Evolutionary conservation across 139 green algal species (phyloP).

Genomic region (Tetradesmus lagerheimii): DNA sequence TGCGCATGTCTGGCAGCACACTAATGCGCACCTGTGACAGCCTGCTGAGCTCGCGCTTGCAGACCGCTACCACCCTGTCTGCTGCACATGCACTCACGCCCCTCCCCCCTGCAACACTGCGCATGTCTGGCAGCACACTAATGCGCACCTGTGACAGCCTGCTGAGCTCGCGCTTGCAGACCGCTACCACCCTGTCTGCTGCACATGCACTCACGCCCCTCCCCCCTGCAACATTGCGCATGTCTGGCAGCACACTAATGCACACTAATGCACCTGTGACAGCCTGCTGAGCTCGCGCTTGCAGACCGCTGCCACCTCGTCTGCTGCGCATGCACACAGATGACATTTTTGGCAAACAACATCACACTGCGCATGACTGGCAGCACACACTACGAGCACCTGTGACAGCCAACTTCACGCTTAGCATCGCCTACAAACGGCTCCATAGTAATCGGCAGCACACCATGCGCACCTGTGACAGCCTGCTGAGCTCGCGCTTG

Average conservation of each 20-base stretch:
- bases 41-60: slow-evolving; percentile 36
- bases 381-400: background rate
- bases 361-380: too few species aligned
- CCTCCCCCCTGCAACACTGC: too few species aligned
- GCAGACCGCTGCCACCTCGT: slow-evolving; percentile 32
- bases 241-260: too few species aligned
- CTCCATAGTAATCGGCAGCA: too few species aligned
- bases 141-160: slow-evolving; percentile 26
- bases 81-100: too few species aligned
- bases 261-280: background rate
- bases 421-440: too few species aligned
- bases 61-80: slow-evolving; percentile 26
- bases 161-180: slow-evolving; percentile 30
- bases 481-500: slow-evolving; percentile 42
- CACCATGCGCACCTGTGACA: slow-evolving; percentile 22
- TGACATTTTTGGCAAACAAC: too few species aligned
- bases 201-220: too few species aligned
- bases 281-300: slow-evolving; percentile 37
- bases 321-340: background rate
- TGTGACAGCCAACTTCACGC: slow-evolving; percentile 43
- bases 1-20: too few species aligned
- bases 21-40: slow-evolving; percentile 39
- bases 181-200: slow-evolving; percentile 22
- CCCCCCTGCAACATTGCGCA: too few species aligned
- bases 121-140: background rate